Percentiles rank a stretch among this genome's conserved stretches.
Conservation (phyloP, 2,329 filamentous ascomycete genomes). For the Conoideocrella luteorostrata region DNA sequence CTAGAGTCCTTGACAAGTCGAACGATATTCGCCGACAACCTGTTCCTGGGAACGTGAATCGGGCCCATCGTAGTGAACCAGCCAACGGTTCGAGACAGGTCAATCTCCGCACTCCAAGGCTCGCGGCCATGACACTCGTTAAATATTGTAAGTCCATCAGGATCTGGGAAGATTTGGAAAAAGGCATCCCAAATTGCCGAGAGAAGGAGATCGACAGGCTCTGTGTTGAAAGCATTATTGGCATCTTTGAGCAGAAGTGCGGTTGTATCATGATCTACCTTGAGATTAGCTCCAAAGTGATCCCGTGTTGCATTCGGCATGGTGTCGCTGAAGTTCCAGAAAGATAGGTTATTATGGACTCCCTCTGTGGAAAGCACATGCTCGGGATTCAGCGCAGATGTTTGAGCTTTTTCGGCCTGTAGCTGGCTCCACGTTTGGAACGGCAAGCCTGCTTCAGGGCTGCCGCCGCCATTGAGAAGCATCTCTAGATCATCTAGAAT, state of each 20-base stretch:
- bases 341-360: not conserved
- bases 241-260: conserved; percentile 5
- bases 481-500: conserved; percentile 37
- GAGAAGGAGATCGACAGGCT: conserved; percentile 26
- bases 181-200: conserved; percentile 25
- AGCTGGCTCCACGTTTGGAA: conserved; percentile 25
- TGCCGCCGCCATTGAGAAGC: conserved; percentile 21
- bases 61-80: conserved; percentile 32
- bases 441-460: not conserved
- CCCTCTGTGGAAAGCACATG: conserved; percentile 3
- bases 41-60: conserved; percentile 5
- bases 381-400: not conserved
- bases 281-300: conserved; percentile 3
- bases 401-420: conserved; percentile 23
- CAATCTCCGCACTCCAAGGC: conserved; percentile 20
- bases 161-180: conserved; percentile 19
- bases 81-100: conserved; percentile 28
- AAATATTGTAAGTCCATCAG: conserved; percentile 21
- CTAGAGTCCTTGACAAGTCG: conserved; percentile 1
- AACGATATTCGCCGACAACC: not conserved
- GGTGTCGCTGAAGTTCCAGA: not conserved
- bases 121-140: conserved; percentile 21
- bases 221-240: no score
- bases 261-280: conserved; percentile 6
- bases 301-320: conserved; percentile 2